Conservation (phyloP, 1,139 yeast species). For the Kodamaea ohmeri region DNA sequence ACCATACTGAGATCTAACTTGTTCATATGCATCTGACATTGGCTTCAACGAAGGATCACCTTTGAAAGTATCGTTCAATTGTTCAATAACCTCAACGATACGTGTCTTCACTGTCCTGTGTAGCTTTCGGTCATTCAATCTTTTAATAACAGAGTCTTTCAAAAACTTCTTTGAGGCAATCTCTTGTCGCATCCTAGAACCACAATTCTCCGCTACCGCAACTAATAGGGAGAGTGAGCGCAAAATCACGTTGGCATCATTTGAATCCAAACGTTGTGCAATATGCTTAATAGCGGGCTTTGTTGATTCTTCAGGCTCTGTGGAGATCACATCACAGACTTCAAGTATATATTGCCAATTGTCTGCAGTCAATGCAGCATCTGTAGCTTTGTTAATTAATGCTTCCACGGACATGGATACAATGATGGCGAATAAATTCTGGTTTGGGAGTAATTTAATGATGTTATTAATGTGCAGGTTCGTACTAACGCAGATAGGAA, state of each 20-base stretch:
- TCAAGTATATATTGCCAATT: slow-evolving; percentile 83
- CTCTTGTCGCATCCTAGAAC: slow-evolving; percentile 79
- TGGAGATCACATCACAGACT: slow-evolving; percentile 76
- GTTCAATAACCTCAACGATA: slow-evolving; percentile 65
- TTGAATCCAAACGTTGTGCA: slow-evolving; percentile 50
- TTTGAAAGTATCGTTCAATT: slow-evolving; percentile 56
- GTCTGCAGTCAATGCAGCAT: slow-evolving; percentile 73
- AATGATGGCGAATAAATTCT: slow-evolving; percentile 1
- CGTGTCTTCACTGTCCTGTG: slow-evolving; percentile 68
- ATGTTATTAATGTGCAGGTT: neutral
- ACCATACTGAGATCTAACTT: slow-evolving; percentile 40
- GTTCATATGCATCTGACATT: slow-evolving; percentile 59
- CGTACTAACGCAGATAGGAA: no score
- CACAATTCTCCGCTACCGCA: slow-evolving; percentile 91
- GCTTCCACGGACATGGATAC: slow-evolving; percentile 9
- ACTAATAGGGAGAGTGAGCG: slow-evolving; percentile 68
- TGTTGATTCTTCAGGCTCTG: slow-evolving; percentile 64
- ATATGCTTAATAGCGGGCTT: slow-evolving; percentile 52
- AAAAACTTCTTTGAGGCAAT: slow-evolving; percentile 73
- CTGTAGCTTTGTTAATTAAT: slow-evolving; percentile 66
- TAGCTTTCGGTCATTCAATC: slow-evolving; percentile 54
- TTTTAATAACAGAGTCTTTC: slow-evolving; percentile 46
- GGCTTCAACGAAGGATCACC: slow-evolving; percentile 73
- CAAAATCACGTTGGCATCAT: slow-evolving; percentile 79
- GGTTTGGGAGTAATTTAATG: neutral